phyloP scores from a whole-genome alignment of 495 filamentous ascomycete genomes.

The Penicillium cosmopolitanum region DNA sequence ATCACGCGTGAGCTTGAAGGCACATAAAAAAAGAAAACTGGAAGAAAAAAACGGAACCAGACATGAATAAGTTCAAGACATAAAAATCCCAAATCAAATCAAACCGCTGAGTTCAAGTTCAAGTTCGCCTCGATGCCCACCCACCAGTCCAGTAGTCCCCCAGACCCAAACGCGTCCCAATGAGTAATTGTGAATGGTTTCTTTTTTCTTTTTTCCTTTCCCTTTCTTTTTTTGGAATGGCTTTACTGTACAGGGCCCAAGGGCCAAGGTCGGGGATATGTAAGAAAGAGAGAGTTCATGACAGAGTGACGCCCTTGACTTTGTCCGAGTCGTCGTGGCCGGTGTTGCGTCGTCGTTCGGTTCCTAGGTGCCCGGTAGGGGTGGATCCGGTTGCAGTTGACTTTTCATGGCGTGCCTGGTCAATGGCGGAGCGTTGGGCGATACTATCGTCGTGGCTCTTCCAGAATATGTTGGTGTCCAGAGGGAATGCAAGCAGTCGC shows the following conservation, averaged over 20 bases:
- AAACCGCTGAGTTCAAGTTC: conserved; percentile 42
- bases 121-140: conserved; percentile 40
- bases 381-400: conserved; percentile 36
- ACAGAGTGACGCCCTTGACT: conserved; percentile 38
- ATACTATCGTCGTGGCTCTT: conserved; percentile 88
- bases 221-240: conserved; percentile 36
- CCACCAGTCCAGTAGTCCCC: conserved; percentile 30
- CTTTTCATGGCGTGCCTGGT: conserved; percentile 82
- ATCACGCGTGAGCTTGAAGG: conserved; percentile 29
- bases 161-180: conserved; percentile 51
- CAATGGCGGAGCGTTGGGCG: conserved; percentile 77
- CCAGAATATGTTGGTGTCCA: conserved; percentile 90
- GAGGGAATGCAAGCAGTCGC: conserved; percentile 79
- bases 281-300: conserved; percentile 23
- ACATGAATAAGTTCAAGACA: conserved; percentile 29
- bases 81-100: conserved; percentile 44
- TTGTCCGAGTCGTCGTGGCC: conserved; percentile 54
- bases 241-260: conserved; percentile 54
- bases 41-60: neutral
- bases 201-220: conserved; percentile 44
- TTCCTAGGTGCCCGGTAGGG: conserved; percentile 38
- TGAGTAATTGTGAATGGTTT: conserved; percentile 36
- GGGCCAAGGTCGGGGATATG: conserved; percentile 25
- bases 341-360: conserved; percentile 51
- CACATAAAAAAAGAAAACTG: too few relatives aligned